phyloP scores from a whole-genome alignment of 1,139 yeast species.

The Eremothecium coryli region DNA sequence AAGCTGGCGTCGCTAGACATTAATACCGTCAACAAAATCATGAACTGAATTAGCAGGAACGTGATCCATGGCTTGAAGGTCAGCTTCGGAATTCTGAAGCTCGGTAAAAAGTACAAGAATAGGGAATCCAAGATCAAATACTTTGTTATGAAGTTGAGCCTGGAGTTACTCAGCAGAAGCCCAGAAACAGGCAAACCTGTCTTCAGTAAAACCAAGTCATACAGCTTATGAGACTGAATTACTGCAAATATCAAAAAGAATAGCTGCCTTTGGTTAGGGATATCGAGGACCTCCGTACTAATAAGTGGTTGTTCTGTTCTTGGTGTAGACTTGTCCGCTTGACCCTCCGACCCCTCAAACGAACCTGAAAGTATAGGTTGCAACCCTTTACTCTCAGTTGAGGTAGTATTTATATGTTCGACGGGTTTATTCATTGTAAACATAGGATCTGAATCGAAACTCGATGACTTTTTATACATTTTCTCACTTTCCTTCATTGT shows the following conservation, averaged over 20 bases:
- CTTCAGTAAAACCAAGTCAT: slow-evolving; percentile 47
- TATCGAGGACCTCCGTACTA: slow-evolving; percentile 52
- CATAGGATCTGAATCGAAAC: slow-evolving; percentile 3
- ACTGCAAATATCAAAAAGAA: slow-evolving; percentile 57
- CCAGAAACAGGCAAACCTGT: slow-evolving; percentile 26
- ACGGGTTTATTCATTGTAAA: neutral
- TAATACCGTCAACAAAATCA: slow-evolving; percentile 33
- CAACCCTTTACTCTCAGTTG: neutral
- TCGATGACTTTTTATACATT: slow-evolving; percentile 1
- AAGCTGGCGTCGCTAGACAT: slow-evolving; percentile 34
- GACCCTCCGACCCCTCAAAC: neutral
- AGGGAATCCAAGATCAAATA: slow-evolving; percentile 65
- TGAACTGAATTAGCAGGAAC: slow-evolving; percentile 30
- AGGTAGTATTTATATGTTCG: neutral
- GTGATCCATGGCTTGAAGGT: slow-evolving; percentile 39
- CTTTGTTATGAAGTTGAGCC: slow-evolving; percentile 55
- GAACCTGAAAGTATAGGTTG: neutral
- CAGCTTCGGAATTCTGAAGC: slow-evolving; percentile 65
- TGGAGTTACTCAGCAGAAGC: slow-evolving; percentile 37
- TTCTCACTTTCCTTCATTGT: slow-evolving; percentile 4
- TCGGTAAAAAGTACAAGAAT: slow-evolving; percentile 60
- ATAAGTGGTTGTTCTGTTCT: slow-evolving; percentile 35
- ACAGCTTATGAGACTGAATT: slow-evolving; percentile 73
- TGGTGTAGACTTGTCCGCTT: neutral
- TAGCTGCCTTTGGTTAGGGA: slow-evolving; percentile 71